Evolutionary conservation across 208 protist species (phyloP), one percentile per base, ranked within the genome.

Genomic region (Wallacemonas sp.): DNA sequence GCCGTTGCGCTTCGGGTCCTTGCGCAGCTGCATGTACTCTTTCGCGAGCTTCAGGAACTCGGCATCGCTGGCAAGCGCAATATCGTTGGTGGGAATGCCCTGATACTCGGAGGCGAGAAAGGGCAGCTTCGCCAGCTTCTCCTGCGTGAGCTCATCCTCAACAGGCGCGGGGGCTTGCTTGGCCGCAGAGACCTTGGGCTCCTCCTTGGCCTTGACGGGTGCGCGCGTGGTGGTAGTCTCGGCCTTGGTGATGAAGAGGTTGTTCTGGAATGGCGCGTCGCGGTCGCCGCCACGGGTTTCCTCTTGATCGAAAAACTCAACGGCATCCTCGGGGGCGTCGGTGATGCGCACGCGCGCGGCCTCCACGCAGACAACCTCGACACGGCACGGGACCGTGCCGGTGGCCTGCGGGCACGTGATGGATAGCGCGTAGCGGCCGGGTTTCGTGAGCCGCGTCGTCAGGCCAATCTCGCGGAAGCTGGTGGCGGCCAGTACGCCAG

Each of bases 301-400:
- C 26, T 59, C 39, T 1, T 66, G 1, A 12, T 72, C 79, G 33
- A 50, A 57, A 16, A 77, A 70, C 23, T 67, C 63, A 20, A 48
- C 52, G 7, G 81, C 75, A 54, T 81, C 67, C 61, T 84, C 81
- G 12, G 77, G 77, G 14, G 81, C 64, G 41, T 93, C 87, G 11
- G 79, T 81, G 63, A 89, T 84, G 61, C 81, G 83, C 38, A 93
- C 83, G 12, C 82, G 81, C 10, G 87, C 81, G 39, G 65, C 32
- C 72, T 86, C 82, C n/a, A 77, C 50, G 63, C 79, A 84, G 2
- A 89, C 84, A 36, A 93, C 61, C 69, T 88, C 84, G 32, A 89
- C 84, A 2, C 79, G 74, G 46, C 79, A 86, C 45, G 78, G 76
- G 18, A 91, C 80, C 22, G 71, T 45, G 39, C 65, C 79, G 38